Evolutionary conservation across 129 eudicot species (phyloP), one percentile per base, ranked within the genome.

Genomic region (Oenanthe sinensis): DNA sequence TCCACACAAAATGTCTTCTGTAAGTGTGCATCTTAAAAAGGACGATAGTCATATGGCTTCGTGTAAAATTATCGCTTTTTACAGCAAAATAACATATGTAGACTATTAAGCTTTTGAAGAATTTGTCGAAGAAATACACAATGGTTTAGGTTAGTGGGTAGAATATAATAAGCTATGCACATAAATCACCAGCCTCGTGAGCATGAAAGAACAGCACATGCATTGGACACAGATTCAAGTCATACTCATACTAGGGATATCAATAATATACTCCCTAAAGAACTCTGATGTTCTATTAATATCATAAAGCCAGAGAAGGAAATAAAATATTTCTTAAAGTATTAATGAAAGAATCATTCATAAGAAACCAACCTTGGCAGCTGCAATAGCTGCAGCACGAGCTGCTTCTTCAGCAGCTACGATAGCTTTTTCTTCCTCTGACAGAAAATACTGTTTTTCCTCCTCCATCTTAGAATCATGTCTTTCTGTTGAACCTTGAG

Each of bases 381-480:
- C 99, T 46, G 97, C 97, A 83, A 84, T 67, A 14, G 94, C 99
- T 22, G 97, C 99, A 87, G 91, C 92, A 73, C 88, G 97, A 77
- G 99, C 97, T 33, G 91, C 95, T 86, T 92, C 99, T 33, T 93
- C 99, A 73, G 93, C 97, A 81, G 95, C 93, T 77, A 92, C 62
- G 81, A 96, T 95, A 86, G 90, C 97, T 83, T 80, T 87, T 78
- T 92, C 99, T 84, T 92, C 97, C 84, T 92, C 89, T 36, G 99
- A 80, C 83, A 90, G 76, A 47, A 84, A 86, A 65, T 90, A 58
- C 19, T 86, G 86, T 79, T 74, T 67, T 30, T 30, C 74, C 20
- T 90, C 92, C 76, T 85, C 97, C 60, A 50, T 86, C 79, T 81
- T 85, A 78, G 71, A 77, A 82, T 83, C 85, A 76, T 85, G 81